phyloP scores from a whole-genome alignment of 257 asterid species.

The Orobanche coerulescens region DNA sequence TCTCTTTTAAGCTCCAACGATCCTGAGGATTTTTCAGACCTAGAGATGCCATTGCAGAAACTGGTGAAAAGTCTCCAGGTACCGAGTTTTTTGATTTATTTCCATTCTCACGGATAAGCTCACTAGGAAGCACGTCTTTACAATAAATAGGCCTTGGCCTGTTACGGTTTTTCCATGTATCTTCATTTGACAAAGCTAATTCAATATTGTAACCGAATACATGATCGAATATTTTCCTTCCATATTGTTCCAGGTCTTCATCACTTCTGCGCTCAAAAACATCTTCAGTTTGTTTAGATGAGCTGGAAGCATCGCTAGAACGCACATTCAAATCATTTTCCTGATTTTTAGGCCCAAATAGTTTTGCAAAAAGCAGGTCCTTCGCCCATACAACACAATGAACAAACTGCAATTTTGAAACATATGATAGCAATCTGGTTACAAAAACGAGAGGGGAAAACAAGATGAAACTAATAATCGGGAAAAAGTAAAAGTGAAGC shows the following conservation, averaged over 20 bases:
- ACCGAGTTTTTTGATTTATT: constrained; percentile 38
- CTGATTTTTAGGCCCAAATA: constrained; percentile 88
- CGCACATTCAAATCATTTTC: constrained; percentile 85
- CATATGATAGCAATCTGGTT: constrained; percentile 8
- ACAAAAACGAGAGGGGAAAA: neutral
- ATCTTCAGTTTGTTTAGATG: constrained; percentile 56
- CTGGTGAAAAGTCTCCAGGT: constrained; percentile 38
- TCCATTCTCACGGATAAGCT: constrained; percentile 53
- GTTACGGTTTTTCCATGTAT: constrained; percentile 78
- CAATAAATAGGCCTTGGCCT: constrained; percentile 79
- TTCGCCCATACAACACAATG: constrained; percentile 99
- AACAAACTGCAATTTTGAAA: constrained; percentile 64
- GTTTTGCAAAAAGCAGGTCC: constrained; percentile 91
- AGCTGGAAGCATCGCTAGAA: constrained; percentile 65
- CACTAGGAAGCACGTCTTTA: constrained; percentile 52
- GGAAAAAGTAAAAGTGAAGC: neutral
- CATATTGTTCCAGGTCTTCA: constrained; percentile 68
- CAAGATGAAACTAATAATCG: neutral
- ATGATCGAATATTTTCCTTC: constrained; percentile 86
- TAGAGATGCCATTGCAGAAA: constrained; percentile 78
- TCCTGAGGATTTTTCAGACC: constrained; percentile 93
- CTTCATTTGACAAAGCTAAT: constrained; percentile 82
- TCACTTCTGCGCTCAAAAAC: constrained; percentile 58
- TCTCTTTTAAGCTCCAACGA: constrained; percentile 84
- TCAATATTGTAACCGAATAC: constrained; percentile 96